phyloP scores from a whole-genome alignment of 2,329 filamentous ascomycete genomes.

The Apiospora saccharicola region DNA sequence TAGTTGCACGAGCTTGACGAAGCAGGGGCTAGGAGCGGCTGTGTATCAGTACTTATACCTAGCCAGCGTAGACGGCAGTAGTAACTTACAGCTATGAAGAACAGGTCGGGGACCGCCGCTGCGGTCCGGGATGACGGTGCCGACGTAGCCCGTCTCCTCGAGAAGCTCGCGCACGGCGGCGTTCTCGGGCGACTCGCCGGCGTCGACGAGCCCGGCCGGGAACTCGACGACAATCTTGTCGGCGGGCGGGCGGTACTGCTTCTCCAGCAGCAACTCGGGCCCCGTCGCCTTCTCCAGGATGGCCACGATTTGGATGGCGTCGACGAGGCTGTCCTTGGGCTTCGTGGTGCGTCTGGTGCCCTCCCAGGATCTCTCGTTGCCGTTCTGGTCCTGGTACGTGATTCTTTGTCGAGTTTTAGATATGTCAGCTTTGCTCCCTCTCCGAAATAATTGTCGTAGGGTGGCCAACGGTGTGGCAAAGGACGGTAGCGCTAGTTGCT shows the following conservation, averaged over 20 bases:
- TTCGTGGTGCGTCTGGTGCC: conserved; percentile 74
- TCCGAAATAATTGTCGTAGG: not conserved
- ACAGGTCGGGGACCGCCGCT: not conserved
- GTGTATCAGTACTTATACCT: no score
- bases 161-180: conserved; percentile 69
- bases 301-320: conserved; percentile 77
- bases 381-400: conserved; percentile 69
- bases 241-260: conserved; percentile 71
- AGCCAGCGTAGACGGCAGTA: not conserved
- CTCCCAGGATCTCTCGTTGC: conserved; percentile 71
- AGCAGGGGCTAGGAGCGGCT: not conserved
- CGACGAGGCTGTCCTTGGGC: conserved; percentile 66
- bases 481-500: not conserved
- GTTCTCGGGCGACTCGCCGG: conserved; percentile 66
- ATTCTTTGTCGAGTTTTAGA: not conserved
- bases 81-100: conserved; percentile 10
- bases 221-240: conserved; percentile 68
- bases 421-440: not conserved
- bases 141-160: conserved; percentile 73
- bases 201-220: conserved; percentile 70
- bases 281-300: conserved; percentile 64
- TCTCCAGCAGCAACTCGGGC: conserved; percentile 68
- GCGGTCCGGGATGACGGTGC: conserved; percentile 37
- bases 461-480: not conserved
- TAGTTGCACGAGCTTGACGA: conserved; percentile 22